Conservation (phyloP, 163 green algal genomes). For the Chlorella variabilis region DNA sequence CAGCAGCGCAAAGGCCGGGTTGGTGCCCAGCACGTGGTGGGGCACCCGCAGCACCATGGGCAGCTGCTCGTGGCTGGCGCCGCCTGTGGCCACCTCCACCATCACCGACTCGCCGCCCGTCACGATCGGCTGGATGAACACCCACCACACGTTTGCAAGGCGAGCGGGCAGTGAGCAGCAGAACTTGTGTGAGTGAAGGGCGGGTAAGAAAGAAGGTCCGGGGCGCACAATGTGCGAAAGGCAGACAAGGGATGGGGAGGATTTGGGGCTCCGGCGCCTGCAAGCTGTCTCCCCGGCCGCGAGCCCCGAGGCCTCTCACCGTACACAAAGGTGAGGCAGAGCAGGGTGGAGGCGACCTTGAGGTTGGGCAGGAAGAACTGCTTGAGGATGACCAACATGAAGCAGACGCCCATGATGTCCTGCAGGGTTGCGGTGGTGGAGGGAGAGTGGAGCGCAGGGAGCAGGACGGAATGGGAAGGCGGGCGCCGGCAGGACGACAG, state of each 20-base stretch:
- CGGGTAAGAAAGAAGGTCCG: too few species aligned
- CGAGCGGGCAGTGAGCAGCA: background rate
- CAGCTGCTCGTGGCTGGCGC: conserved; percentile 47
- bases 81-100: conserved; percentile 73
- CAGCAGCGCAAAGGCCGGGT: conserved; percentile 74
- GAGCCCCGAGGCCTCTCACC: conserved; percentile 34
- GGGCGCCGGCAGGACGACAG: too few species aligned
- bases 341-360: conserved; percentile 82
- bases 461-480: too few species aligned
- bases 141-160: conserved; percentile 90
- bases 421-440: too few species aligned
- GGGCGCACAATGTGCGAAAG: too few species aligned
- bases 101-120: conserved; percentile 83
- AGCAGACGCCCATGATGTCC: conserved; percentile 72
- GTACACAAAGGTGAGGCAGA: conserved; percentile 80
- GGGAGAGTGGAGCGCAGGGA: too few species aligned
- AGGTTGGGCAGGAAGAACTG: conserved; percentile 75
- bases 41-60: conserved; percentile 92
- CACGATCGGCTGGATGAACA: conserved; percentile 93
- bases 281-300: too few species aligned
- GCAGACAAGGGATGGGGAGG: too few species aligned
- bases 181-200: too few species aligned
- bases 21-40: conserved; percentile 50
- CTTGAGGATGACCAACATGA: conserved; percentile 81
- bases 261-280: too few species aligned